A percentile compares a stretch with the other conserved stretches of the same genome.
Conservation (phyloP, 1,284 basidiomycete genomes). For the Boletus semigastroideus region DNA sequence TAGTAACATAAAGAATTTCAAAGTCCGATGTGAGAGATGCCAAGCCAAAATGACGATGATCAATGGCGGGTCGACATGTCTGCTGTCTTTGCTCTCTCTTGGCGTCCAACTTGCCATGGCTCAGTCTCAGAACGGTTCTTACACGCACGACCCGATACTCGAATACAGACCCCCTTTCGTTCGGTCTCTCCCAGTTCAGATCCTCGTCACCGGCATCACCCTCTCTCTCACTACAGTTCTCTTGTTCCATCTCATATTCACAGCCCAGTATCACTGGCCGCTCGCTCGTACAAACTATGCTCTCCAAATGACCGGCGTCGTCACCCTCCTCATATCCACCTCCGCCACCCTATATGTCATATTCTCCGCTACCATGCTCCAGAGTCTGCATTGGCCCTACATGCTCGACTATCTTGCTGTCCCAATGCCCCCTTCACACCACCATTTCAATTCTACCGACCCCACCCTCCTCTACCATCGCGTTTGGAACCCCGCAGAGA, state of each 20-base stretch:
- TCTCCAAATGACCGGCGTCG: slow-evolving; percentile 83
- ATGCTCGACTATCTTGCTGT: slow-evolving; percentile 92
- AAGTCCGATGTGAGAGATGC: neutral
- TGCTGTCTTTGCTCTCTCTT: slow-evolving; percentile 8
- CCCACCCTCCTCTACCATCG: slow-evolving; percentile 27
- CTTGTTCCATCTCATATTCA: slow-evolving; percentile 91
- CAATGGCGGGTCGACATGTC: neutral
- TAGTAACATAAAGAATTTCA: no score
- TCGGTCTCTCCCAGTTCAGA: slow-evolving; percentile 88
- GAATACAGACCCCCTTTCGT: slow-evolving; percentile 74
- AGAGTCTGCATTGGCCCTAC: slow-evolving; percentile 86
- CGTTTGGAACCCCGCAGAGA: slow-evolving; percentile 70
- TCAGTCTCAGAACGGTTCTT: slow-evolving; percentile 15
- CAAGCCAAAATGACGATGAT: slow-evolving; percentile 5
- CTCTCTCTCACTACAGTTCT: slow-evolving; percentile 88
- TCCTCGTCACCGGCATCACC: slow-evolving; percentile 85
- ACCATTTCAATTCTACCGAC: slow-evolving; percentile 22
- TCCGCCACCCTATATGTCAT: slow-evolving; percentile 80
- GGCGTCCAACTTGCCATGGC: slow-evolving; percentile 23
- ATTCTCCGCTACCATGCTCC: slow-evolving; percentile 55
- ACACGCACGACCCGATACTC: slow-evolving; percentile 67
- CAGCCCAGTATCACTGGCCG: slow-evolving; percentile 94
- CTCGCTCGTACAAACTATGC: slow-evolving; percentile 90
- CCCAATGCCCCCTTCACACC: slow-evolving; percentile 57
- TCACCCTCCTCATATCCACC: slow-evolving; percentile 75